Evolutionary conservation across 192 early-diverging fungal genomes (phyloP), one percentile per base, ranked within the genome.

Genomic region (Chytriomyces sp.): DNA sequence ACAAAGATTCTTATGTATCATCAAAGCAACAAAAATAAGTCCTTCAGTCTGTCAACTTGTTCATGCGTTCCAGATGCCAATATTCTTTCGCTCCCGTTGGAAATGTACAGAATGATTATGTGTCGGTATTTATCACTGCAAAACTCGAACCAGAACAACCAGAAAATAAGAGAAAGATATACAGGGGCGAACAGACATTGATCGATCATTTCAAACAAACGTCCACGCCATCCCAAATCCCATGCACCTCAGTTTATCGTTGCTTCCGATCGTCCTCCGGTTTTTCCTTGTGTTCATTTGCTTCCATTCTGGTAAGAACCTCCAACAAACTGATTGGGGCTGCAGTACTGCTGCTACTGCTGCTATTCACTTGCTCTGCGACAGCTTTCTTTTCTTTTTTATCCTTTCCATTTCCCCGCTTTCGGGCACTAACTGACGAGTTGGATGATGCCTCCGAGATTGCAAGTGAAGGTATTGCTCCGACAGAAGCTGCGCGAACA

Each of bases 401-500:
- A 57, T 20, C 20, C 53, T 20, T 57, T 57, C 16, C 53, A 13
- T 13, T 57, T 13, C 53, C 53, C 20, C 53, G 53, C 53, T n/a
- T 57, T 57, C 53, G 13, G 13, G 53, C 20, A 57, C 53, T 5
- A n/a, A n/a, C 53, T 57, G 53, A 57, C 53, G 64, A n/a, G n/a
- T n/a, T n/a, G n/a, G n/a, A n/a, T n/a, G n/a, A 65, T 43, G 64
- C 64, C 24, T 11, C 64, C 16, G 8, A n/a, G 46, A 47, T 2
- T 18, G 67, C 3, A 8, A n/a, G 46, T n/a, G 26, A 45, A 10
- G 75, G 49, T n/a, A 77, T 18, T 16, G 65, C 77, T 6, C 77
- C 77, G 16, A 78, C 18, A 53, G 69, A 73, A 26, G 84, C 81
- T 0, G 86, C 82, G 4, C 86, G 77, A 67, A 84, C 83, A 61